Conservation (phyloP, 2,329 filamentous ascomycete genomes). For the Monosporascus sp. region DNA sequence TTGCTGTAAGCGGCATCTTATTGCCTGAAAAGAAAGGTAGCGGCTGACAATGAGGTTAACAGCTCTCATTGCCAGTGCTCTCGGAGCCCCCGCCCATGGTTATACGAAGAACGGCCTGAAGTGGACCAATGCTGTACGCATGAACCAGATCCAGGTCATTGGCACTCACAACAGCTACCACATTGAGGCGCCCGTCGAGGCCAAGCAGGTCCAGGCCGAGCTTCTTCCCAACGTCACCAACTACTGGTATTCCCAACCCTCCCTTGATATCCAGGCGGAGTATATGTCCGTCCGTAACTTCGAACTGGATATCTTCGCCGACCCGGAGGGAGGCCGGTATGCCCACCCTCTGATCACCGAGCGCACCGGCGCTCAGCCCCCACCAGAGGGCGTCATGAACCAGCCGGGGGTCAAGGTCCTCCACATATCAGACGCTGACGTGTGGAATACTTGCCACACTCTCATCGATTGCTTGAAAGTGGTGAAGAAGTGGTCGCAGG, state of each 20-base stretch:
- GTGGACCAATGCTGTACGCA: slow-evolving; percentile 32
- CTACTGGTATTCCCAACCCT: slow-evolving; percentile 43
- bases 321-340: slow-evolving; percentile 43
- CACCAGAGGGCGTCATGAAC: slow-evolving; percentile 33
- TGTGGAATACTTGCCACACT: slow-evolving; percentile 40
- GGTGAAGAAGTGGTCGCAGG: slow-evolving; percentile 39
- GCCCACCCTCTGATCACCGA: slow-evolving; percentile 38
- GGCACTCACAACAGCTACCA: slow-evolving; percentile 50
- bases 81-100: background rate
- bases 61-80: background rate
- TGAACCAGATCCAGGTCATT: slow-evolving; percentile 48
- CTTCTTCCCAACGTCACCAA: slow-evolving; percentile 32
- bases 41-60: background rate
- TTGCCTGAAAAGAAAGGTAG: background rate
- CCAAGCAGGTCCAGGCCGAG: slow-evolving; percentile 34
- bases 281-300: slow-evolving; percentile 41
- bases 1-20: background rate
- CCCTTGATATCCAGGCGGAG: slow-evolving; percentile 37
- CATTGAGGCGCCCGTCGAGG: slow-evolving; percentile 36
- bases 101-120: slow-evolving; percentile 26
- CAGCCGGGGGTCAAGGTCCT: slow-evolving; percentile 43
- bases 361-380: slow-evolving; percentile 32
- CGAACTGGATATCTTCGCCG: slow-evolving; percentile 45
- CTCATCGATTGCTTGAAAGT: slow-evolving; percentile 38
- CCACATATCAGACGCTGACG: slow-evolving; percentile 45